These are phyloP conservation scores for Coniochaeta prunicola DNA, from an alignment of 2,329 filamentous ascomycete species.

Conservation along the genomic window DNA sequence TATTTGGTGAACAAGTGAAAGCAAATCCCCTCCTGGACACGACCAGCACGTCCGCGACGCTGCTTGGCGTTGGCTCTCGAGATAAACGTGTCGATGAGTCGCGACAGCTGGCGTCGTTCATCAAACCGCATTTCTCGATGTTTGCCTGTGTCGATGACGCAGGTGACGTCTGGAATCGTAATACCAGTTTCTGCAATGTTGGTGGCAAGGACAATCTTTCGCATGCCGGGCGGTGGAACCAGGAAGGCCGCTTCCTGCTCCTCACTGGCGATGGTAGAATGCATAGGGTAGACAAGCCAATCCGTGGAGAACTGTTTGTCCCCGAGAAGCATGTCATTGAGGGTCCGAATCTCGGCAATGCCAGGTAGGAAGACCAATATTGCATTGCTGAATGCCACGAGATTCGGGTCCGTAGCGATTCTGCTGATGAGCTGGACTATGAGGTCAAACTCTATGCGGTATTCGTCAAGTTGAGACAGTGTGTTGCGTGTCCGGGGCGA, in stretches of 20 bases:
- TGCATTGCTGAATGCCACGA: constrained; percentile 73
- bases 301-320: constrained; percentile 66
- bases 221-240: constrained; percentile 69
- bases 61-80: constrained; percentile 95
- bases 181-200: constrained; percentile 99
- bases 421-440: constrained; percentile 70
- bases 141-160: constrained; percentile 93
- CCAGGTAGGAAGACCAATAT: constrained; percentile 93
- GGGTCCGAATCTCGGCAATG: constrained; percentile 81
- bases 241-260: constrained; percentile 93
- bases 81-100: constrained; percentile 90
- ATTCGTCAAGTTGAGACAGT: constrained; percentile 76
- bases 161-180: constrained; percentile 95
- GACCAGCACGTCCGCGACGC: constrained; percentile 83
- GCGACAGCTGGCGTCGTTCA: constrained; percentile 82
- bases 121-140: constrained; percentile 98
- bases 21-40: constrained; percentile 90
- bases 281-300: constrained; percentile 85
- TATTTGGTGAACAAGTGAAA: constrained; percentile 93
- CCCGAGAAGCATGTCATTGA: constrained; percentile 78
- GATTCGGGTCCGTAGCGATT: constrained; percentile 63
- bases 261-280: constrained; percentile 91
- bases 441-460: constrained; percentile 82
- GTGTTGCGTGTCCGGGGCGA: constrained; percentile 68
- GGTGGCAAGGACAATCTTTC: constrained; percentile 93